A percentile compares a stretch with the other conserved stretches of the same genome.
These are phyloP conservation scores for Candida taoyuanica DNA, from an alignment of 805 yeast species.

Conservation along the genomic window DNA sequence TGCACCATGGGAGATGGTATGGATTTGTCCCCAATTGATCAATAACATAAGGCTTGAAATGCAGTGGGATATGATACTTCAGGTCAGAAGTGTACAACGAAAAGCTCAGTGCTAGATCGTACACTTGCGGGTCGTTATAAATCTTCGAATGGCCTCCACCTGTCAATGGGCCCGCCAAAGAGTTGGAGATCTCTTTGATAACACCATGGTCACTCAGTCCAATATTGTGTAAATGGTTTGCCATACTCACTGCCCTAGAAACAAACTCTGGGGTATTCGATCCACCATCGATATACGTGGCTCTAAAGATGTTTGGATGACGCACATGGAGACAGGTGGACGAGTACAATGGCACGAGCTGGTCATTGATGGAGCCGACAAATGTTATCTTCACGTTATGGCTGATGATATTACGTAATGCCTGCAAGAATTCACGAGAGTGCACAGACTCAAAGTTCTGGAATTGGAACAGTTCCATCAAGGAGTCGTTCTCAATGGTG, in stretches of 20 bases:
- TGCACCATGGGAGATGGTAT: conserved; percentile 86
- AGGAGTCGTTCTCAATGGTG: conserved; percentile 82
- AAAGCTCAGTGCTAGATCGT: conserved; percentile 71
- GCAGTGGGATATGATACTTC: conserved; percentile 35
- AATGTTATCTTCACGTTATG: conserved; percentile 74
- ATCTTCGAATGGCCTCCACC: conserved; percentile 94
- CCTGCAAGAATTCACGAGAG: conserved; percentile 63
- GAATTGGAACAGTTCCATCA: conserved; percentile 82
- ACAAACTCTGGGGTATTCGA: conserved; percentile 79
- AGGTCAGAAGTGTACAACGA: conserved; percentile 70
- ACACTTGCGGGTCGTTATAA: conserved; percentile 81
- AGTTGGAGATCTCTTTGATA: conserved; percentile 72
- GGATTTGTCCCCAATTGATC: conserved; percentile 75
- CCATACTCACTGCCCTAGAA: conserved; percentile 64
- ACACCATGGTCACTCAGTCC: conserved; percentile 87
- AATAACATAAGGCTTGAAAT: conserved; percentile 45
- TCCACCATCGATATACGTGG: conserved; percentile 82
- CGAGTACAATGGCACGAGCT: conserved; percentile 87
- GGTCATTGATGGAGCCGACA: conserved; percentile 91
- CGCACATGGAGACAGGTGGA: conserved; percentile 74
- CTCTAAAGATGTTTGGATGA: conserved; percentile 88
- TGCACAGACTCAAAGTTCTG: conserved; percentile 72
- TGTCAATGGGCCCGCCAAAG: conserved; percentile 84
- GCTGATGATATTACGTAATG: conserved; percentile 57
- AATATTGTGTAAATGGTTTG: conserved; percentile 66